These are phyloP conservation scores for Myochromella boudieri DNA, from an alignment of 768 basidiomycete species.

Conservation along the genomic window DNA sequence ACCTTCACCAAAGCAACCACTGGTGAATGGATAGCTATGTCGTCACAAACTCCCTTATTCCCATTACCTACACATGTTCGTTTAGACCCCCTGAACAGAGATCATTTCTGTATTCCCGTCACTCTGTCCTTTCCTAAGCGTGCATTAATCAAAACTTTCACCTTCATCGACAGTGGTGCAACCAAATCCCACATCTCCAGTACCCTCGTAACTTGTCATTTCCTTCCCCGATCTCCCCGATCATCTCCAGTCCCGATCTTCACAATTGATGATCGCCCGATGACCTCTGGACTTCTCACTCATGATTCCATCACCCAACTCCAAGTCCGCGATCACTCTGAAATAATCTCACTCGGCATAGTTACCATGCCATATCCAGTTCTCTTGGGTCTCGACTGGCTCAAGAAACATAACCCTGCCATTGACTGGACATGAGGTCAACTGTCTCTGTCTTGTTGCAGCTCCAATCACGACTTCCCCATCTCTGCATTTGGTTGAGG, in stretches of 20 bases:
- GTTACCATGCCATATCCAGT: conserved; percentile 34
- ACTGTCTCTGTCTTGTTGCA: conserved; percentile 25
- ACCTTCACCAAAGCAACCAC: conserved; percentile 12
- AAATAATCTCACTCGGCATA: conserved; percentile 26
- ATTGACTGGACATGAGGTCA: no score
- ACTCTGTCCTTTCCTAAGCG: conserved; percentile 29
- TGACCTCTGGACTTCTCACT: conserved; percentile 38
- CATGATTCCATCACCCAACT: conserved; percentile 33
- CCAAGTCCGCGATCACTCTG: conserved; percentile 25
- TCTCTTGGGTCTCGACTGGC: no score
- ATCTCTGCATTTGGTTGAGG: conserved; percentile 7
- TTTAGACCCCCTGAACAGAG: conserved; percentile 10
- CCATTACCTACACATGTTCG: conserved; percentile 16
- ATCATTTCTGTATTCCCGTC: conserved; percentile 29
- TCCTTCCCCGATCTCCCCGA: conserved; percentile 29
- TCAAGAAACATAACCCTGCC: no score
- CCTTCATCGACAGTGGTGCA: conserved; percentile 37
- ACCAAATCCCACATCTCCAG: conserved; percentile 35
- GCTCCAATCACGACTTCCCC: conserved; percentile 19
- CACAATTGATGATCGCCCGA: conserved; percentile 33
- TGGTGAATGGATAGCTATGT: conserved; percentile 19
- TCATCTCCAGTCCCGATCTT: conserved; percentile 27
- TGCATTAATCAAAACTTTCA: conserved; percentile 30
- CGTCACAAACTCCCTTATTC: conserved; percentile 19
- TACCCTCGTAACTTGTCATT: conserved; percentile 29